Conservation (phyloP, 352 stramenopile species). For the Pythium aristosporum region DNA sequence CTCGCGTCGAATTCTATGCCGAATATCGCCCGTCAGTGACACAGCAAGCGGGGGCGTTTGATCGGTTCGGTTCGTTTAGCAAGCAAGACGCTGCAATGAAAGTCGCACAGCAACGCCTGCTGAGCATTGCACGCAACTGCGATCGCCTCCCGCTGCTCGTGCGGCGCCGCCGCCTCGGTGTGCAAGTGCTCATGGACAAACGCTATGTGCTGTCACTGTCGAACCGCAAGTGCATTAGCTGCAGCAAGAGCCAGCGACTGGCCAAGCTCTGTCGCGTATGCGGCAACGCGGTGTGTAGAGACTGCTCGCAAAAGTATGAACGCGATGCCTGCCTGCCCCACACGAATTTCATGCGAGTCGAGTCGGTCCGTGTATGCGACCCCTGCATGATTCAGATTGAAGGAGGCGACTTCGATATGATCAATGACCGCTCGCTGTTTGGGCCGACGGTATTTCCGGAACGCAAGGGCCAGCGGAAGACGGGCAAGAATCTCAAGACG, state of each 20-base stretch:
- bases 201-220: constrained; percentile 30
- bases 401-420: constrained; percentile 38
- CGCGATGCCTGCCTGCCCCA: constrained; percentile 5
- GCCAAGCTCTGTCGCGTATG: constrained; percentile 56
- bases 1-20: constrained; percentile 20
- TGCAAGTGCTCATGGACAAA: constrained; percentile 45
- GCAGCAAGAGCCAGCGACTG: constrained; percentile 39
- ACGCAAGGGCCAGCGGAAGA: not conserved
- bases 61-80: not conserved
- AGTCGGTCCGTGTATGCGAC: constrained; percentile 47
- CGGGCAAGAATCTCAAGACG: constrained; percentile 1
- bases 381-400: constrained; percentile 58
- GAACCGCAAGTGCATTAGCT: constrained; percentile 54
- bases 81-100: not conserved
- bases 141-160: constrained; percentile 42
- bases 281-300: constrained; percentile 51
- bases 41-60: not conserved
- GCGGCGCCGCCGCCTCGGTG: constrained; percentile 52
- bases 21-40: not conserved
- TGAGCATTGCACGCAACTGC: constrained; percentile 8
- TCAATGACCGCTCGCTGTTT: constrained; percentile 14
- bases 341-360: not conserved
- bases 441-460: not conserved
- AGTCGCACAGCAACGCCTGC: constrained; percentile 4
- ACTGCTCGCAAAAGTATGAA: constrained; percentile 37